Evolutionary conservation across 768 basidiomycete species (phyloP).

Genomic region (Lentinus brumalis): DNA sequence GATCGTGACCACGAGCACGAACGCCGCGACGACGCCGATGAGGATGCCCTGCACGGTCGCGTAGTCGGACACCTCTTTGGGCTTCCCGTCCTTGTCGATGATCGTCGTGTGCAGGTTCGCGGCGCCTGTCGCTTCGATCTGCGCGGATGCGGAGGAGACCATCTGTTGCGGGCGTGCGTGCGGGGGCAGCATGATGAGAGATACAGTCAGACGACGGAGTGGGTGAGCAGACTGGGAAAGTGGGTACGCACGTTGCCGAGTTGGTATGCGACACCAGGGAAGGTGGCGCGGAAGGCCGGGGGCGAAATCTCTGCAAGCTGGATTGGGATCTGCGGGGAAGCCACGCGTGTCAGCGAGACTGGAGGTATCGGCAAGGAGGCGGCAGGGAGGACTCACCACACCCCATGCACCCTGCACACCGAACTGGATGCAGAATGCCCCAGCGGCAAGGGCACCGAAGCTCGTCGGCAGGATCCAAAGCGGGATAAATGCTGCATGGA

Average conservation of each 20-base stretch:
- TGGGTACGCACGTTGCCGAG: conserved; percentile 57
- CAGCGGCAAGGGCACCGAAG: conserved; percentile 73
- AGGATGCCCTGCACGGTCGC: conserved; percentile 77
- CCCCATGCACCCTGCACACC: conserved; percentile 94
- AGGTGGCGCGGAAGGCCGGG: conserved; percentile 85
- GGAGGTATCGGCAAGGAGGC: background rate
- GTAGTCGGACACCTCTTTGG: conserved; percentile 44
- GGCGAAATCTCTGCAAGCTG: conserved; percentile 84
- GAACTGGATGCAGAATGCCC: conserved; percentile 85
- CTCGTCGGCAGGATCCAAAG: conserved; percentile 80
- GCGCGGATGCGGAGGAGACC: conserved; percentile 35
- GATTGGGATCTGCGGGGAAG: conserved; percentile 57
- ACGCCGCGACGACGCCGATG: conserved; percentile 79
- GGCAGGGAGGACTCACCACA: conserved; percentile 52
- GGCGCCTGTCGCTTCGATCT: conserved; percentile 43
- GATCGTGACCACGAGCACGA: conserved; percentile 72
- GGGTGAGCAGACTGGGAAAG: background rate
- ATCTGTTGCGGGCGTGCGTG: conserved; percentile 11
- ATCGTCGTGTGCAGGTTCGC: conserved; percentile 38
- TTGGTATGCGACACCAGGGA: conserved; percentile 86
- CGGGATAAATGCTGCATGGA: conserved; percentile 54
- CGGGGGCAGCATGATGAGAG: background rate
- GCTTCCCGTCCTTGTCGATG: conserved; percentile 28
- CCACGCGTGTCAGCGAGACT: background rate
- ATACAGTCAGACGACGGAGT: background rate